These are phyloP conservation scores for Neltuma alba DNA, from an alignment of 306 rosid species.

Conservation along the genomic window DNA sequence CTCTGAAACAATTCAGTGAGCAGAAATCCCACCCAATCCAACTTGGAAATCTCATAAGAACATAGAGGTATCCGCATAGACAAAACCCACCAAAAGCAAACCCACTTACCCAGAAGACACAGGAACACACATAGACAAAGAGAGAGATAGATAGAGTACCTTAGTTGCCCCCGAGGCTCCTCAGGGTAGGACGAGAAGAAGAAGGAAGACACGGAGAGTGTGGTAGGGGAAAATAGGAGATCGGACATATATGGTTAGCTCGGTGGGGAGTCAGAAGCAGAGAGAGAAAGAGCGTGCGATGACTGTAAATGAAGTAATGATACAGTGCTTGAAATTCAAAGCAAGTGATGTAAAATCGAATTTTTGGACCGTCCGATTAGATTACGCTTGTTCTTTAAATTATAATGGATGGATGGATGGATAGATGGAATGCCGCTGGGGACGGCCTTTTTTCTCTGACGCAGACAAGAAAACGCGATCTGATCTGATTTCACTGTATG, in stretches of 20 bases:
- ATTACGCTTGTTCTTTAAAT: neutral
- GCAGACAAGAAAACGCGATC: too few relatives aligned
- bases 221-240: neutral
- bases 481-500: too few relatives aligned
- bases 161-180: constrained; percentile 39
- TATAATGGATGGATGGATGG: neutral
- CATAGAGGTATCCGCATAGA: neutral
- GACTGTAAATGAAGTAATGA: neutral
- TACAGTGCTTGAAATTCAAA: constrained; percentile 11
- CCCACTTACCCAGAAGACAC: neutral
- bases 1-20: neutral
- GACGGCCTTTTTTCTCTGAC: too few relatives aligned
- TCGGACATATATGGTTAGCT: neutral
- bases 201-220: neutral
- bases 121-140: neutral
- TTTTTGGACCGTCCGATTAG: neutral
- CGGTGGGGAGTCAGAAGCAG: constrained; percentile 41
- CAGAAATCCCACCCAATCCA: neutral
- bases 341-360: constrained; percentile 1
- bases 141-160: constrained; percentile 33
- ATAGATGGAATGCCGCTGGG: too few relatives aligned
- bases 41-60: neutral
- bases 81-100: neutral
- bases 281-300: neutral
- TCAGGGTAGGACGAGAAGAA: constrained; percentile 17